These are phyloP conservation scores for Volvox reticuliferus DNA, from an alignment of 139 green algal species.

Conservation along the genomic window DNA sequence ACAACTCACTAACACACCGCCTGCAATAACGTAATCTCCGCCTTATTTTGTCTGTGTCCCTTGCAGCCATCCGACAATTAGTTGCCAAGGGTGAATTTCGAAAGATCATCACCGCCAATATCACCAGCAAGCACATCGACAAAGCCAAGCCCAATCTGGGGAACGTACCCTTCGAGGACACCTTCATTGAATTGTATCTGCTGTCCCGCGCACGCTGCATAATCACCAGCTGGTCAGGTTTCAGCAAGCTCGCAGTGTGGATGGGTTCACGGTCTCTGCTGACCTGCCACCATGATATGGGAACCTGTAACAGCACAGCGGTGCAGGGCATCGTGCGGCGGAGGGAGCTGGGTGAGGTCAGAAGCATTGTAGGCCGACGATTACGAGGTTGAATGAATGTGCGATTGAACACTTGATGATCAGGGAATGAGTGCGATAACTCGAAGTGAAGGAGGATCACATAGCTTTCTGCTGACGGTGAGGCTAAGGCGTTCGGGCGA, in stretches of 20 bases:
- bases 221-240: not conserved
- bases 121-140: constrained; percentile 10
- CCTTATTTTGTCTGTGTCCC: too few species aligned
- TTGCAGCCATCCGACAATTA: constrained; percentile 1
- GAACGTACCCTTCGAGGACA: not conserved
- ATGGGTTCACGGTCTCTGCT: not conserved
- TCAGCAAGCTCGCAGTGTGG: constrained; percentile 3
- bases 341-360: not conserved
- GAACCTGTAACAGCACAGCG: not conserved
- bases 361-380: not conserved
- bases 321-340: not conserved
- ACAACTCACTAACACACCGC: not conserved
- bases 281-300: not conserved
- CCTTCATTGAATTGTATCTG: not conserved
- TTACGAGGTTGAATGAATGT: too few species aligned
- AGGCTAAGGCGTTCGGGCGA: too few species aligned
- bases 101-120: not conserved
- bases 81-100: not conserved
- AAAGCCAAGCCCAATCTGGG: not conserved
- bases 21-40: too few species aligned
- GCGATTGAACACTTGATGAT: too few species aligned
- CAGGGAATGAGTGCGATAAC: too few species aligned
- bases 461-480: too few species aligned
- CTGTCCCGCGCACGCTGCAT: not conserved
- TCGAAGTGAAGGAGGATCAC: too few species aligned